phyloP scores from a whole-genome alignment of 768 basidiomycete genomes.

The Cystofilobasidium capitatum region DNA sequence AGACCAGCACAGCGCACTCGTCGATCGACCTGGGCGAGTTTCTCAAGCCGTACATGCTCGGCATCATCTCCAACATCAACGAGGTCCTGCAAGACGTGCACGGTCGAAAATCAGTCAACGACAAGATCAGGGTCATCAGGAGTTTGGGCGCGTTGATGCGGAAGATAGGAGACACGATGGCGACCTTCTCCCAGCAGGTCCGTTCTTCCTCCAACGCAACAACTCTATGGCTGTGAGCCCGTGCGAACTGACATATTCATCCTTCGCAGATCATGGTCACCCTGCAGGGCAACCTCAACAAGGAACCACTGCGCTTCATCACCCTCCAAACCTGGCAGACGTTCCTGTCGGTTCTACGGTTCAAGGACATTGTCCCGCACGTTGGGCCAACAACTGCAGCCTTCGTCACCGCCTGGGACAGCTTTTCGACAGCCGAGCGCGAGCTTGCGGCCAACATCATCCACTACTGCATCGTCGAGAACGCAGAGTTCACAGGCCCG shows the following conservation, averaged over 20 bases:
- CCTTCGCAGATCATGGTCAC: conserved; percentile 78
- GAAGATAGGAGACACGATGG: conserved; percentile 61
- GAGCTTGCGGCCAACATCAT: conserved; percentile 53
- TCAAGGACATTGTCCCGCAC: conserved; percentile 66
- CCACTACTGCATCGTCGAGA: conserved; percentile 58
- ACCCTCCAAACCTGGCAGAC: conserved; percentile 69
- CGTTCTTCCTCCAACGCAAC: not conserved
- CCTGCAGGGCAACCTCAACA: conserved; percentile 74
- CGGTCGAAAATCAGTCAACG: conserved; percentile 58
- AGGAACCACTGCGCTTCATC: conserved; percentile 64
- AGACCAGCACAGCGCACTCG: conserved; percentile 36
- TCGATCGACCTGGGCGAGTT: conserved; percentile 46
- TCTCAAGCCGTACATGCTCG: conserved; percentile 68
- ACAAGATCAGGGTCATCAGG: conserved; percentile 68
- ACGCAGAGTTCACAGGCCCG: conserved; percentile 45
- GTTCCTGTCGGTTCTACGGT: conserved; percentile 60
- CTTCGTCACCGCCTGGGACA: conserved; percentile 65
- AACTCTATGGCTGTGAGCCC: not conserved
- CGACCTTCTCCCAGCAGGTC: conserved; percentile 78
- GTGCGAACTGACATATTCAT: too few species aligned
- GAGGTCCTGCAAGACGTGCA: conserved; percentile 76
- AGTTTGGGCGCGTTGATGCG: conserved; percentile 65
- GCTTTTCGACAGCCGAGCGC: conserved; percentile 50
- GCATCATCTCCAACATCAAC: conserved; percentile 72
- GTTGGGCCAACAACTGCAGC: conserved; percentile 80